Percentiles rank a stretch among this genome's conserved stretches.
Evolutionary conservation across 2,329 filamentous ascomycete genomes (phyloP).

Genomic region (Epicoccum nigrum): DNA sequence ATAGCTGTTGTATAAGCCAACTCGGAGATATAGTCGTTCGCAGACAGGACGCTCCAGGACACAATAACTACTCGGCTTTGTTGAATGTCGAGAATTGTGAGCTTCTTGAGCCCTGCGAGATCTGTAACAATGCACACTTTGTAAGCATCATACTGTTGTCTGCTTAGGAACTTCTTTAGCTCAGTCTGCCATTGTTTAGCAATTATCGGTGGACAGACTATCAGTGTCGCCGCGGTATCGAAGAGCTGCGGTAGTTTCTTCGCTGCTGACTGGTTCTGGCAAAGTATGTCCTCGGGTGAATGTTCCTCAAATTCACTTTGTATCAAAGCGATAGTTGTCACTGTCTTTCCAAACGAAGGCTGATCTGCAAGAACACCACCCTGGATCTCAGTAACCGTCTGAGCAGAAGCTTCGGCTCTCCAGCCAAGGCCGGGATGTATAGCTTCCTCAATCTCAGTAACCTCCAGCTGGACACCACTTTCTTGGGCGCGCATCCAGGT

Average conservation of each 20-base stretch:
- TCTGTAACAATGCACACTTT: constrained; percentile 55
- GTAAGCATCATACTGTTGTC: constrained; percentile 38
- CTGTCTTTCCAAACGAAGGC: constrained; percentile 72
- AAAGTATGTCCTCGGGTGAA: constrained; percentile 16
- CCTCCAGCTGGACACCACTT: constrained; percentile 20
- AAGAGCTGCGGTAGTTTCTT: constrained; percentile 38
- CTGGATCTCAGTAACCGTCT: constrained; percentile 50
- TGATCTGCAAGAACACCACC: constrained; percentile 69
- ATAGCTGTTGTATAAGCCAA: constrained; percentile 59
- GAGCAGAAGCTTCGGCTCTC: constrained; percentile 62
- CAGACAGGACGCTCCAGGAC: constrained; percentile 57
- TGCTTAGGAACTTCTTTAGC: constrained; percentile 57
- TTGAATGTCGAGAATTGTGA: constrained; percentile 54
- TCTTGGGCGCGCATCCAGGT: constrained; percentile 67
- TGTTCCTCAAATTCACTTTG: constrained; percentile 50
- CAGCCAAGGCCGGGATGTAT: constrained; percentile 58
- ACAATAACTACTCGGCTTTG: constrained; percentile 62
- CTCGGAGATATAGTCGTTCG: constrained; percentile 55
- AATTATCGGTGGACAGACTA: constrained; percentile 63
- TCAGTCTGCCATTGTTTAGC: constrained; percentile 65
- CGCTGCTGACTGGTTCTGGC: constrained; percentile 14
- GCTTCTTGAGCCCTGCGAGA: constrained; percentile 47
- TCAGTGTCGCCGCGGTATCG: constrained; percentile 62
- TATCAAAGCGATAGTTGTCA: constrained; percentile 64
- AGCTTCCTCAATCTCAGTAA: constrained; percentile 63